Conservation (phyloP, 2,329 filamentous ascomycete genomes). For the Fusarium robinianum region DNA sequence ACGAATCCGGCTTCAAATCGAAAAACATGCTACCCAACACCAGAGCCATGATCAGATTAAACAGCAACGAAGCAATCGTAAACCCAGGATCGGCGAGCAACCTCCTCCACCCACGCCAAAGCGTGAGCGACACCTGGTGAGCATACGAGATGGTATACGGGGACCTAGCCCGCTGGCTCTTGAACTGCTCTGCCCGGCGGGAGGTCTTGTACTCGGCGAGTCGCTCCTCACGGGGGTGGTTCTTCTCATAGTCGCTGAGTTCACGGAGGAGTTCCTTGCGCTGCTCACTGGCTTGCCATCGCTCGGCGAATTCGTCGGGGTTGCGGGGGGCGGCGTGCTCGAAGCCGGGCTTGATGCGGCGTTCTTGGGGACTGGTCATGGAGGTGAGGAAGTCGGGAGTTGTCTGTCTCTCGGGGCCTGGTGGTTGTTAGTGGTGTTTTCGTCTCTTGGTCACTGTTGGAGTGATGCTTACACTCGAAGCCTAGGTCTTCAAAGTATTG, state of each 20-base stretch:
- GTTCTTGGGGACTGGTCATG: conserved; percentile 49
- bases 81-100: conserved; percentile 47
- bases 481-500: conserved; percentile 59
- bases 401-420: conserved; percentile 35
- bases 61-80: conserved; percentile 46
- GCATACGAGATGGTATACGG: conserved; percentile 53
- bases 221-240: conserved; percentile 26
- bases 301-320: conserved; percentile 43
- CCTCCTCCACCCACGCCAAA: conserved; percentile 46
- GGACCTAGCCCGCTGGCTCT: conserved; percentile 48
- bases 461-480: conserved; percentile 27
- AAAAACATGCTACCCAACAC: conserved; percentile 60
- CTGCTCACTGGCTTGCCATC: conserved; percentile 38
- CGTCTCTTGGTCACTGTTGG: fast-evolving
- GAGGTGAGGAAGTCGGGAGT: conserved; percentile 42
- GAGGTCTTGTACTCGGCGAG: conserved; percentile 30
- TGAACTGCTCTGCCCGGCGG: conserved; percentile 31
- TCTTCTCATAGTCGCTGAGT: conserved; percentile 35
- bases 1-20: conserved; percentile 48
- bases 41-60: conserved; percentile 54
- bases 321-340: conserved; percentile 42
- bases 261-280: conserved; percentile 38
- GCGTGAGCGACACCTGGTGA: conserved; percentile 50
- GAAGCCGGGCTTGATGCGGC: conserved; percentile 39
- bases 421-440: fast-evolving